phyloP scores from a whole-genome alignment of 306 rosid genomes.

The Rosa rugosa region DNA sequence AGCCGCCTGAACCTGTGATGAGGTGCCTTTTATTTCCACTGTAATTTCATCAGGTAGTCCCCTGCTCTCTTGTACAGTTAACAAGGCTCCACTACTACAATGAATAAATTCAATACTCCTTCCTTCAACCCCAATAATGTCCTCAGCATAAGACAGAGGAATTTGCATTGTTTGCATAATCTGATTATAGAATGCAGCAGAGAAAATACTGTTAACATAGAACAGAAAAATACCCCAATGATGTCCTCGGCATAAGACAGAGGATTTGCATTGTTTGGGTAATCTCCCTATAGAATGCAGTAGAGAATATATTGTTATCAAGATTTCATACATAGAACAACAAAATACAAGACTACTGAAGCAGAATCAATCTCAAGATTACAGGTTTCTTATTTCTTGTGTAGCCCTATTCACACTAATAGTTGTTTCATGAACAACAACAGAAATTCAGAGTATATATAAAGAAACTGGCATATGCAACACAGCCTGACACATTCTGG shows the following conservation, averaged over 20 bases:
- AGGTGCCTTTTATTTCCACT: slow-evolving; percentile 90
- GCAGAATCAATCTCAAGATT: too few relatives aligned
- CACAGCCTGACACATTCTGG: background rate
- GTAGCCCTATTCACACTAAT: too few relatives aligned
- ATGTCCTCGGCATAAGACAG: too few relatives aligned
- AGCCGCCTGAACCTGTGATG: slow-evolving; percentile 86
- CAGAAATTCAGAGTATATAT: background rate
- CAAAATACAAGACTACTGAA: too few relatives aligned
- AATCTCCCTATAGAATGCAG: too few relatives aligned
- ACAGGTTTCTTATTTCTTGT: too few relatives aligned
- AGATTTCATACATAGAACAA: too few relatives aligned
- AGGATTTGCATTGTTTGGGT: too few relatives aligned
- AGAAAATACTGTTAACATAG: too few relatives aligned
- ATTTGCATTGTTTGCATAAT: slow-evolving; percentile 95
- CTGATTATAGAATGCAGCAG: slow-evolving; percentile 40
- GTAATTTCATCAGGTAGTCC: slow-evolving; percentile 87
- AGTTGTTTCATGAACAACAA: too few relatives aligned
- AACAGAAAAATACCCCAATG: too few relatives aligned
- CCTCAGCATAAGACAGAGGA: slow-evolving; percentile 94
- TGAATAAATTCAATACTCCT: slow-evolving; percentile 86
- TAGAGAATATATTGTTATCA: too few relatives aligned
- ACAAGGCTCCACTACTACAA: slow-evolving; percentile 83
- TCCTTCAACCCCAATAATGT: slow-evolving; percentile 93
- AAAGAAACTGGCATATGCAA: background rate
- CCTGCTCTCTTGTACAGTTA: slow-evolving; percentile 90